Evolutionary conservation across 1,139 yeast genomes (phyloP), one percentile per base, ranked within the genome.

Genomic region (Geotrichum aggregatum): DNA sequence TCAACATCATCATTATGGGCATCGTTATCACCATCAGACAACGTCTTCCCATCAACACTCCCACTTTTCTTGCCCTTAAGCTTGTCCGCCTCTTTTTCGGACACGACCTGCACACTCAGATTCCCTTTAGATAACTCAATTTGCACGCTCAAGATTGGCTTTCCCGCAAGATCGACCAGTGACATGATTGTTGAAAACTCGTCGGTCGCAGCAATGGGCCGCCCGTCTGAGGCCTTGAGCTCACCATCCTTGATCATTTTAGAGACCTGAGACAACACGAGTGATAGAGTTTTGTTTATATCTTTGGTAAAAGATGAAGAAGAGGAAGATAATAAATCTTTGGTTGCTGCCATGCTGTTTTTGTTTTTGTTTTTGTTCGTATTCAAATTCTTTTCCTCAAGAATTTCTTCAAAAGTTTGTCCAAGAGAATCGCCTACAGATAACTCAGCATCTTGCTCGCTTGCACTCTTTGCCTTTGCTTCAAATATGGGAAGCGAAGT

Each of bases 141-240:
- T 4, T 52, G 52, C 26, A 58, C 57, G n/a, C 50, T 49, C 2
- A 61, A 52, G 18, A 60, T 49, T 1, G 48, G 47, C 21, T 55
- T 53, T 13, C 59, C 61, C 8, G 54, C 47, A 2, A 54, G 39
- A 39, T 60, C 61, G 18, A 56, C 52, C 10, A 61, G 54, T 13
- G 56, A 57, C 14, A 60, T 54, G n/a, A 53, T 39, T 13, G 59
- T 58, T 13, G 54, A 45, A 49, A 61, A 60, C 19, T 50, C 54
- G 47, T 56, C 62, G 11, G 51, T 55, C 3, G 44, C 56, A 11
- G 54, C 34, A 10, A 60, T 24, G 28, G 8, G 28, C 28, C 36
- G 44, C 8, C 61, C 63, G 18, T 57, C 52, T 8, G 58, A 26
- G 24, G 34, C 39, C 28, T 44, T 44, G 14, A 50, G 24, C 18